Conservation (phyloP, 371 early-diverging fungal genomes). For the Mucor saturninus region DNA sequence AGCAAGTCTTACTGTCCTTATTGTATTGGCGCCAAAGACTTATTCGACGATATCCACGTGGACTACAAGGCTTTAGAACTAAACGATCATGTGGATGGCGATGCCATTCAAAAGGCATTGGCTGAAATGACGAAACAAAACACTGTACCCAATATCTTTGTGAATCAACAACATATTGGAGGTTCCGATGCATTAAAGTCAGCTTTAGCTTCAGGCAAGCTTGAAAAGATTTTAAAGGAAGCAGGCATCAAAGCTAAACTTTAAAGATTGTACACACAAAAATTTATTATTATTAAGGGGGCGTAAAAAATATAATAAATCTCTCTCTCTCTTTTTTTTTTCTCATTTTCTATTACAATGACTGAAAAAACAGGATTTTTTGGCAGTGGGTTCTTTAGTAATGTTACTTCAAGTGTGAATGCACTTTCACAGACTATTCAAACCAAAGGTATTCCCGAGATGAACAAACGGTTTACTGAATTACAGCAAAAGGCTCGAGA, state of each 20-base stretch:
- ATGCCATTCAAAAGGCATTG: conserved; percentile 78
- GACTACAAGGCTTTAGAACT: conserved; percentile 66
- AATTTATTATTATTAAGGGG: too few relatives aligned
- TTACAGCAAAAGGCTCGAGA: conserved; percentile 45
- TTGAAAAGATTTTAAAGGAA: conserved; percentile 56
- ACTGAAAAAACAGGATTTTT: conserved; percentile 16
- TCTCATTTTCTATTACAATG: not conserved
- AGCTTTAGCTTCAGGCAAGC: conserved; percentile 59
- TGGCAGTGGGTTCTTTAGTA: conserved; percentile 23
- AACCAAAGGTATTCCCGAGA: conserved; percentile 31
- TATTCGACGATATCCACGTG: conserved; percentile 58
- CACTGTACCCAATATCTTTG: conserved; percentile 93
- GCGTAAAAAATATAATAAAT: too few relatives aligned
- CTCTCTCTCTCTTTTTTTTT: not conserved
- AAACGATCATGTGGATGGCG: conserved; percentile 65
- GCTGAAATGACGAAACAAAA: conserved; percentile 75
- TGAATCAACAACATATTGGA: conserved; percentile 80
- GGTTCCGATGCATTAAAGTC: conserved; percentile 79
- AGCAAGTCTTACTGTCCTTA: conserved; percentile 90
- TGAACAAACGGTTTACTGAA: conserved; percentile 37
- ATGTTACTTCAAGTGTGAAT: conserved; percentile 23
- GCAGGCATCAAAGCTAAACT: conserved; percentile 29
- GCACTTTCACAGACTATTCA: conserved; percentile 32
- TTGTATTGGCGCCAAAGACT: conserved; percentile 74
- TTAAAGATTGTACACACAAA: not conserved